Evolutionary conservation across 2,329 filamentous ascomycete genomes (phyloP).

Genomic region (Graphilbum ipis-grandicollis): DNA sequence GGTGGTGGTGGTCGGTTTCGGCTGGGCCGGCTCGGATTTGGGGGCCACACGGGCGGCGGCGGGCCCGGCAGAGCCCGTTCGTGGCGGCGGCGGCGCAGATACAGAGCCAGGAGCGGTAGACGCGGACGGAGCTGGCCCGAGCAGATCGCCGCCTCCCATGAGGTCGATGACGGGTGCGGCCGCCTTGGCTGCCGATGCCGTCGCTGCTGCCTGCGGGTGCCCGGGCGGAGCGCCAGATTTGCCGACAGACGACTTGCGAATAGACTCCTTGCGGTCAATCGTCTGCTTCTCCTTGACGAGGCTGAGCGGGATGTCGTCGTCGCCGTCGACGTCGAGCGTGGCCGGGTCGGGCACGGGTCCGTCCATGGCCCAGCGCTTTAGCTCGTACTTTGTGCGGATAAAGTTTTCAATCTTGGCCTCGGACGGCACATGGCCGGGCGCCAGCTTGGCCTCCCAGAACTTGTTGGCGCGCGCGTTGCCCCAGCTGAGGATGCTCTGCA

Average conservation of each 20-base stretch:
- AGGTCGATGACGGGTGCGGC: conserved; percentile 39
- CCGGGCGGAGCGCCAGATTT: conserved; percentile 19
- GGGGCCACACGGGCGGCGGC: conserved; percentile 36
- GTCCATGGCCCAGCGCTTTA: conserved; percentile 99
- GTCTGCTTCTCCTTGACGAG: conserved; percentile 50
- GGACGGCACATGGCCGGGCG: conserved; percentile 76
- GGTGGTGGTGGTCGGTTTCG: conserved; percentile 35
- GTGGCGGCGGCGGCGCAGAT: conserved; percentile 29
- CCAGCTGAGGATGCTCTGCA: conserved; percentile 88
- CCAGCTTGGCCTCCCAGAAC: conserved; percentile 95
- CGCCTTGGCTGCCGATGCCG: conserved; percentile 24
- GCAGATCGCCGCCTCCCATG: conserved; percentile 73
- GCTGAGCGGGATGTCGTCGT: conserved; percentile 59
- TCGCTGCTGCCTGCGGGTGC: conserved; percentile 4
- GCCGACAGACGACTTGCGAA: conserved; percentile 41
- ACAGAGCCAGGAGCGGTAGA: conserved; percentile 26
- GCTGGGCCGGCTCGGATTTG: conserved; percentile 47
- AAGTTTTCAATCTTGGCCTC: conserved; percentile 99
- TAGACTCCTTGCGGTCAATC: conserved; percentile 39
- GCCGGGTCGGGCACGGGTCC: conserved; percentile 87
- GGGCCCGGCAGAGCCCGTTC: conserved; percentile 48
- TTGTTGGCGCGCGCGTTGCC: conserved; percentile 94
- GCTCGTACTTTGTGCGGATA: conserved; percentile 96
- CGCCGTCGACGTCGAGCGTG: conserved; percentile 64
- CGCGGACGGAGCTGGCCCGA: too few relatives aligned